phyloP scores from a whole-genome alignment of 306 rosid genomes.

The Mimosa pudica region DNA sequence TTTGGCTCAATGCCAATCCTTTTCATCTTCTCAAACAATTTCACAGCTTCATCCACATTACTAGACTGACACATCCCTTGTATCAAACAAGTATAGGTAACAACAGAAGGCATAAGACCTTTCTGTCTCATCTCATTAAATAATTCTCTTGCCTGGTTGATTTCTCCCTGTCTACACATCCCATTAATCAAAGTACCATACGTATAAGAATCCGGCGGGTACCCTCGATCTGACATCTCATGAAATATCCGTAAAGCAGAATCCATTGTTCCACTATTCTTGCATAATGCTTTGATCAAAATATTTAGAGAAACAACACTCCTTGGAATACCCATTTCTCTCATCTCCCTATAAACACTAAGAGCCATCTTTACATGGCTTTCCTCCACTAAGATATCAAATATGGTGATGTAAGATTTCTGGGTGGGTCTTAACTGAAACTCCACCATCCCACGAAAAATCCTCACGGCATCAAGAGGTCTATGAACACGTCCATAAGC shows the following conservation, averaged over 20 bases:
- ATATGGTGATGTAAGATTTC: conserved; percentile 63
- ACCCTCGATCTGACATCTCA: conserved; percentile 79
- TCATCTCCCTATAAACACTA: conserved; percentile 75
- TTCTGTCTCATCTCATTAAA: conserved; percentile 70
- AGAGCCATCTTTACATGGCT: conserved; percentile 72
- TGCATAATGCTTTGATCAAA: conserved; percentile 87
- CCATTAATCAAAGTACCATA: conserved; percentile 91
- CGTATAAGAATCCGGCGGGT: conserved; percentile 82
- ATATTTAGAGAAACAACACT: conserved; percentile 75
- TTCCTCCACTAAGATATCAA: conserved; percentile 82
- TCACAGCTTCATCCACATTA: conserved; percentile 65
- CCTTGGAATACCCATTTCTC: conserved; percentile 58
- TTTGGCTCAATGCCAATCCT: conserved; percentile 65
- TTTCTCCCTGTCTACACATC: conserved; percentile 65
- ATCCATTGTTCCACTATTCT: conserved; percentile 63
- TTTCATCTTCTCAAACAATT: conserved; percentile 70
- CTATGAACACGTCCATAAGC: conserved; percentile 79
- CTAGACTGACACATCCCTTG: conserved; percentile 74
- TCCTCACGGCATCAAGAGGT: conserved; percentile 72
- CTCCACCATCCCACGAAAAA: conserved; percentile 69
- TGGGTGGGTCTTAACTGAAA: conserved; percentile 61
- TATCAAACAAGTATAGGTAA: conserved; percentile 76
- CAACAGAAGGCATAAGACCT: conserved; percentile 69
- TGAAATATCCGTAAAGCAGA: conserved; percentile 67
- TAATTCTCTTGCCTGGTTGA: conserved; percentile 65